Base-by-base conservation (phyloP, 495 filamentous ascomycete genomes). In the Talaromyces thailandensis region DNA sequence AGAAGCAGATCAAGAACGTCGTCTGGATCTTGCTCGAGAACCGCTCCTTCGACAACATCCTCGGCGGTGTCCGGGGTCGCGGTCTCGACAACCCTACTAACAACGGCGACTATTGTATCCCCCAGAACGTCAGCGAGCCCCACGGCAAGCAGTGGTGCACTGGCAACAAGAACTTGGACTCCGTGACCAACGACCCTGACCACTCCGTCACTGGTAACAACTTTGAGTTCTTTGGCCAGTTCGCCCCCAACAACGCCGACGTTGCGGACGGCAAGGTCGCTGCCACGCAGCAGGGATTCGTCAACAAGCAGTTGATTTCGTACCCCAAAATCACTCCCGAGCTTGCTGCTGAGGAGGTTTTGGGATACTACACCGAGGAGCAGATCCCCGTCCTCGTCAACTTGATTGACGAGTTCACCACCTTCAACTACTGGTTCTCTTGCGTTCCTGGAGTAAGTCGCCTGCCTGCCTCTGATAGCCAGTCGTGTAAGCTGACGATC, bases 391-490 rank as follows among this genome's bases (percentile, higher is more conserved):
- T 81, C 9, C 68, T 82, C 35, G 74, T 69, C 6, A 53, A 69
- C 12, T 66, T 84, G 62, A 78, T 77, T n/a, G 70, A 82, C 58
- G 79, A 82, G 65, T 84, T 76, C 65, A 67, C 78, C 0, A 73
- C 75, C 24, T 82, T 84, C 66, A 78, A 82, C 71, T 70, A 76
- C 65, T 84, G 80, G 80, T 76, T 78, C 66, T 76, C 78, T 9
- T 70, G 74, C 58, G 70, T 79, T 40, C 79, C 79, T 2, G 81
- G 81, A 11, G 75, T 76, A 72, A 66, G 73, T 73, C 29, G n/a
- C n/a, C n/a, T n/a, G n/a, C n/a, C n/a, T n/a, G n/a, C n/a, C n/a
- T n/a, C n/a, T n/a, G n/a, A n/a, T n/a, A n/a, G n/a, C n/a, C n/a
- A n/a, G n/a, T n/a, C n/a, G n/a, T n/a, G n/a, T n/a, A n/a, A 35